Percentiles rank a stretch among this genome's conserved stretches.
phyloP scores from a whole-genome alignment of 495 filamentous ascomycete species.

The Aspergillus conjunctus region DNA sequence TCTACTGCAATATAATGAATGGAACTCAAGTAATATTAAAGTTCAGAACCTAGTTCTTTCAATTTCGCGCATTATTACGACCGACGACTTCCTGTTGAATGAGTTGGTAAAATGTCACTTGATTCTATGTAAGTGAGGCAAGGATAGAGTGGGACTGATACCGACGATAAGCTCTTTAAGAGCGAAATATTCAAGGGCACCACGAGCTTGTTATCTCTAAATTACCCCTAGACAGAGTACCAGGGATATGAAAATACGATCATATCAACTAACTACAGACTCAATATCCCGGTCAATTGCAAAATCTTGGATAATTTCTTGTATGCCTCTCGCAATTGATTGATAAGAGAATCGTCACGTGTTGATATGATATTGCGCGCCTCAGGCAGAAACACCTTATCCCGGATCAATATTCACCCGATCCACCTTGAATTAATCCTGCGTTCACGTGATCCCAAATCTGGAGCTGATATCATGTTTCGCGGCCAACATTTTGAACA shows the following conservation, averaged over 20 bases:
- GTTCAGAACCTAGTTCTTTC: too few relatives aligned
- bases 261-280: not conserved
- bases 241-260: not conserved
- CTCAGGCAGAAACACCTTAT: not conserved
- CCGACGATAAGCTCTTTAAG: too few relatives aligned
- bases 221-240: not conserved
- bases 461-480: constrained; percentile 22
- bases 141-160: too few relatives aligned
- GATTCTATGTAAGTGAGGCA: too few relatives aligned
- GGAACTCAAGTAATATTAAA: too few relatives aligned
- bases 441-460: constrained; percentile 16
- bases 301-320: not conserved
- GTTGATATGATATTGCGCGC: not conserved
- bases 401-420: not conserved
- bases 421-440: not conserved
- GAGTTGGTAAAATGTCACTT: too few relatives aligned
- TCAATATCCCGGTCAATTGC: not conserved
- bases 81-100: too few relatives aligned
- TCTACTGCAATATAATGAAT: too few relatives aligned
- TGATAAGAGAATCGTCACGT: constrained; percentile 10
- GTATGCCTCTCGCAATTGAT: not conserved
- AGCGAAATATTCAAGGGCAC: too few relatives aligned
- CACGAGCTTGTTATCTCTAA: too few relatives aligned
- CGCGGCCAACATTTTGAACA: constrained; percentile 15
- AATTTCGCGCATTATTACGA: too few relatives aligned